Evolutionary conservation across 176 grass and related monocot species (phyloP).

Genomic region (Tillandsia fasciculata): DNA sequence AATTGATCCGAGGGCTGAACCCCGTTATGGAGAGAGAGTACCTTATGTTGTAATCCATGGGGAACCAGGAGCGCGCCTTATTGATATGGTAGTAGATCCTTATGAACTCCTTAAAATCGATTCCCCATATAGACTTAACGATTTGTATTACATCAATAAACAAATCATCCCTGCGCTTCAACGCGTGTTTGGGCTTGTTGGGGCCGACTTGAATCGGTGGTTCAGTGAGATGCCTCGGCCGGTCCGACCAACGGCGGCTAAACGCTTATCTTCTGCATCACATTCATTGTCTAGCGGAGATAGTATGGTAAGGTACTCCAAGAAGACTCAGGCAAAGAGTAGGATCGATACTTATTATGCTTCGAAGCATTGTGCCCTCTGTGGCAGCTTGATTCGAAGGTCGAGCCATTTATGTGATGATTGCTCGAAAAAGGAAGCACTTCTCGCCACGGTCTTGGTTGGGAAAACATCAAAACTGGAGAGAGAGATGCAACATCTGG

Average conservation of each 20-base stretch:
- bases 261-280: constrained; percentile 23
- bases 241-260: constrained; percentile 23
- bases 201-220: constrained; percentile 63
- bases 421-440: constrained; percentile 53
- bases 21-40: constrained; percentile 70
- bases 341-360: constrained; percentile 86
- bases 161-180: constrained; percentile 92
- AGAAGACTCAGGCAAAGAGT: constrained; percentile 38
- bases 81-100: constrained; percentile 85
- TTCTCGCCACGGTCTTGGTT: constrained; percentile 44
- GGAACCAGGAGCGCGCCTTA: constrained; percentile 79
- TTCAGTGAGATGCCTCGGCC: constrained; percentile 70
- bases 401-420: constrained; percentile 47
- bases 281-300: constrained; percentile 23
- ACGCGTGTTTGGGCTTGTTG: constrained; percentile 74
- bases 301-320: constrained; percentile 25
- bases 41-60: constrained; percentile 86
- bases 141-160: constrained; percentile 78
- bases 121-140: constrained; percentile 76
- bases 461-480: constrained; percentile 69
- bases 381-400: constrained; percentile 54
- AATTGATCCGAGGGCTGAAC: constrained; percentile 68
- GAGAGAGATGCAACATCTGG: constrained; percentile 70
- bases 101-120: constrained; percentile 54
- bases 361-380: constrained; percentile 71